Conservation (phyloP, 2,329 filamentous ascomycete genomes). For the Ophiostoma pallidulum region DNA sequence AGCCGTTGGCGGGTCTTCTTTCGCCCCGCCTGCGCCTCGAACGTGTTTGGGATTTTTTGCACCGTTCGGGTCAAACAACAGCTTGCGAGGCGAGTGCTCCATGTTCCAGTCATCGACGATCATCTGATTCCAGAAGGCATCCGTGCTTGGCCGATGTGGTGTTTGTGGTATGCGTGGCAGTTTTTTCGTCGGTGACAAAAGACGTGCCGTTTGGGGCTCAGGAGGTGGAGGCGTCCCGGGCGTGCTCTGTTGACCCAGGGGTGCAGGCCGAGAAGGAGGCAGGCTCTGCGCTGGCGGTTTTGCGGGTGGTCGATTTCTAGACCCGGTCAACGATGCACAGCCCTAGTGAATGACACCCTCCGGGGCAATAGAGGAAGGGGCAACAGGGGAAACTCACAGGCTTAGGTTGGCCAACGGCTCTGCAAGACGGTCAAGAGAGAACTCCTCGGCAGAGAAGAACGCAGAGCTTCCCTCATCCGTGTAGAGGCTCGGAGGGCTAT, state of each 20-base stretch:
- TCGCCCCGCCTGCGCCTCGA: neutral
- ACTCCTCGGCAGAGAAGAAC: constrained; percentile 16
- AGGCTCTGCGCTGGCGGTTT: neutral
- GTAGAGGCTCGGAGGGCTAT: neutral
- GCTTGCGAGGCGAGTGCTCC: constrained; percentile 34
- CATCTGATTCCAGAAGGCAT: constrained; percentile 51
- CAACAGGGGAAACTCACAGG: constrained; percentile 8
- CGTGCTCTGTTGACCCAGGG: constrained; percentile 5
- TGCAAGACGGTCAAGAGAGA: neutral
- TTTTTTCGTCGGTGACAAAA: constrained; percentile 27
- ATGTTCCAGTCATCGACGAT: constrained; percentile 56
- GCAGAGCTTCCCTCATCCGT: constrained; percentile 12
- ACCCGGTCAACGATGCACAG: neutral
- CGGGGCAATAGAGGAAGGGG: neutral
- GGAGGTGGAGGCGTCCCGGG: constrained; percentile 17
- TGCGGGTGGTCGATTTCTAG: neutral
- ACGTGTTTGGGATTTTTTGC: neutral
- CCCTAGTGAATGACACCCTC: too few relatives aligned
- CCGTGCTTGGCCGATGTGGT: constrained; percentile 43
- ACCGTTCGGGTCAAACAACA: constrained; percentile 21
- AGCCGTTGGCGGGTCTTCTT: neutral
- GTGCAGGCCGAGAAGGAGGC: neutral
- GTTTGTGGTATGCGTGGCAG: constrained; percentile 40
- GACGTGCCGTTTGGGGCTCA: constrained; percentile 13
- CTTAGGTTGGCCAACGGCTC: neutral